Evolutionary conservation across 2,329 filamentous ascomycete species (phyloP).

Genomic region (Trichoderma atroviride): DNA sequence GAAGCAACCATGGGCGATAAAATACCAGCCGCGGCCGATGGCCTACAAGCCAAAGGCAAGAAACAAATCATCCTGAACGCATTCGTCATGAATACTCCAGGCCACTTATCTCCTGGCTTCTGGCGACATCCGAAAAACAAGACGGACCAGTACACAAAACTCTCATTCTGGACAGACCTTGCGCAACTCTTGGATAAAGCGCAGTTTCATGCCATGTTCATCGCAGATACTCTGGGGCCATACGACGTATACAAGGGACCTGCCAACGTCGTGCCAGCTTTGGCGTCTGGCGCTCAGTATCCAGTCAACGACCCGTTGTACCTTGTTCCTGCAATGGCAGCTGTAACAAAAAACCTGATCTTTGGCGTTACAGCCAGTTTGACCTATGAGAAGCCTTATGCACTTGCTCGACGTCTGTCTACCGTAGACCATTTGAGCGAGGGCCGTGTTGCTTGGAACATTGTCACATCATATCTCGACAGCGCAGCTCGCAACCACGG

Average conservation of each 20-base stretch:
- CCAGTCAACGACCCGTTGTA: constrained; percentile 62
- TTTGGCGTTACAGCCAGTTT: constrained; percentile 67
- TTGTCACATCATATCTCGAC: constrained; percentile 52
- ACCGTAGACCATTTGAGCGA: constrained; percentile 64
- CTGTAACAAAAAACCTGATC: constrained; percentile 64
- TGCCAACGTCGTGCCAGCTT: constrained; percentile 59
- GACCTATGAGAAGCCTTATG: constrained; percentile 63
- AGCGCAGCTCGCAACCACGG: constrained; percentile 23
- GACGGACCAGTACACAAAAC: constrained; percentile 63
- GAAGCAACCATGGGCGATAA: constrained; percentile 4
- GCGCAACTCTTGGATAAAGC: constrained; percentile 64
- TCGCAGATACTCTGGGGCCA: constrained; percentile 67
- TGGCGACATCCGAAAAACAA: constrained; percentile 22
- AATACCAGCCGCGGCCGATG: not conserved
- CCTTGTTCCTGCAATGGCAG: constrained; percentile 67
- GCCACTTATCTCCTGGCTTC: constrained; percentile 22
- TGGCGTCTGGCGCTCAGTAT: constrained; percentile 63
- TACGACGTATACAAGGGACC: constrained; percentile 65
- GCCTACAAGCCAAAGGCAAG: not conserved
- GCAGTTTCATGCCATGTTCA: constrained; percentile 65
- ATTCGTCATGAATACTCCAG: constrained; percentile 23
- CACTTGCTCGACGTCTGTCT: constrained; percentile 64
- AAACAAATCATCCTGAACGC: constrained; percentile 26
- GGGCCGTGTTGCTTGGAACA: constrained; percentile 67
- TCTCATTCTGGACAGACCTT: constrained; percentile 64